Evolutionary conservation across 345 rosid genomes (phyloP), one percentile per base, ranked within the genome.

Genomic region (Cardamine chenopodiifolia): DNA sequence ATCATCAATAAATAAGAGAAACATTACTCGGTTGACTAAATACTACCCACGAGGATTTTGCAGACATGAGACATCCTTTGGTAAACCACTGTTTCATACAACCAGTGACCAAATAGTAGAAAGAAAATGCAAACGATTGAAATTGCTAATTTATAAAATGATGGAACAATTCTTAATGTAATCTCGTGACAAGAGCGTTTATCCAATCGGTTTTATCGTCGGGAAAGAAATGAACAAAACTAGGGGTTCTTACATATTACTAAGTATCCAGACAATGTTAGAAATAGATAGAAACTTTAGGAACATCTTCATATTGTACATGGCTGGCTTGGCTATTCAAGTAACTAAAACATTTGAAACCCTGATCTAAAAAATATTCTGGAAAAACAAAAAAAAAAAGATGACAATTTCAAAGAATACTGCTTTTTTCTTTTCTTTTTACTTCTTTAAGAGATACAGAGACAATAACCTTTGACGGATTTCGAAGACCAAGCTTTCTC

Each of bases 351-450:
- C 73, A 66, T 37, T n/a, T 48, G 52, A 66, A 48, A 58, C 60
- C 34, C 73, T 66, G 67, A 66, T 37, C 61, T 74, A 66, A 31
- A 66, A 66, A 35, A 66, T 74, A 74, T 74, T 57, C 32, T 47
- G 67, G 34, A 9, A 22, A 53, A 31, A 6, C 29, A 44, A 58
- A 25, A 47, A 59, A 23, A 22, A 25, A 28, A 59, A 74, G 62
- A 68, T 11, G 10, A 75, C 42, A 50, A 31, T 60, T 68, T 62
- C 50, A 61, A 76, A 68, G 74, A 76, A 76, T 76, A 53, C 39
- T 58, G 25, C n/a, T 20, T 48, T 68, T 28, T 65, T 54, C 9
- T n/a, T 28, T 42, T 28, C 19, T 6, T 42, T 74, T 25, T 18
- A 47, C 66, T 74, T 67, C 53, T 66, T 66, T 66, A 25, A 35